phyloP scores from a whole-genome alignment of 495 filamentous ascomycete species.

The Cryomyces antarcticus region DNA sequence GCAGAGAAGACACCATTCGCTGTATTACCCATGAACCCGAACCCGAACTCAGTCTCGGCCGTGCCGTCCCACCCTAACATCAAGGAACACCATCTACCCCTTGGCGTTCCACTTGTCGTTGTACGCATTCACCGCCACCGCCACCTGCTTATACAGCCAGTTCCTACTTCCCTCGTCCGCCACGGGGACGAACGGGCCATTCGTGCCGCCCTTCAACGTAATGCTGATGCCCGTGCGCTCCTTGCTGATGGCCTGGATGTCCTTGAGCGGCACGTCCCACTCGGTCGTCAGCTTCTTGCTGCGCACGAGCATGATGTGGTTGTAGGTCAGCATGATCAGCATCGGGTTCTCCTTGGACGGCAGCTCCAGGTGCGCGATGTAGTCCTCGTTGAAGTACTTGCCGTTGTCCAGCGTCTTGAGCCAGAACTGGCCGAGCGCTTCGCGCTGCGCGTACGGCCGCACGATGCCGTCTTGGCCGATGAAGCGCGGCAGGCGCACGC shows the following conservation, averaged over 20 bases:
- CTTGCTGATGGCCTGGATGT: constrained; percentile 91
- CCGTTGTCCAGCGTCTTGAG: constrained; percentile 93
- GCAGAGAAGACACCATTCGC: no score
- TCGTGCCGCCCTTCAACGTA: constrained; percentile 69
- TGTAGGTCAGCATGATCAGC: constrained; percentile 88
- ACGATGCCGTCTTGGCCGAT: constrained; percentile 85
- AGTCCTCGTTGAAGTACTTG: constrained; percentile 91
- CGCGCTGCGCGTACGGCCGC: constrained; percentile 83
- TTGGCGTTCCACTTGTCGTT: constrained; percentile 50
- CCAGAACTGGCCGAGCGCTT: constrained; percentile 95
- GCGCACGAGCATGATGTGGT: constrained; percentile 74
- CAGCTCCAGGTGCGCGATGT: constrained; percentile 90
- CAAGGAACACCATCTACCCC: constrained; percentile 18
- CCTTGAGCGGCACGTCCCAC: constrained; percentile 90
- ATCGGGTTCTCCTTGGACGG: constrained; percentile 52
- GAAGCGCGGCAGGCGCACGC: constrained; percentile 78
- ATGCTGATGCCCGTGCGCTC: constrained; percentile 86
- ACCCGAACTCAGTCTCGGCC: no score
- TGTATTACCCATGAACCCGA: no score
- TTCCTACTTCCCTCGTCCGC: constrained; percentile 71
- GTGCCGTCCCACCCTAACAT: neutral
- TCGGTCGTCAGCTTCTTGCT: constrained; percentile 66
- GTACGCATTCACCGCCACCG: constrained; percentile 47
- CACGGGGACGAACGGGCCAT: constrained; percentile 88
- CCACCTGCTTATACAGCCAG: constrained; percentile 64